These are phyloP conservation scores for Sarocladiaceae sp. DNA, from an alignment of 2,329 filamentous ascomycete genomes.

Conservation along the genomic window DNA sequence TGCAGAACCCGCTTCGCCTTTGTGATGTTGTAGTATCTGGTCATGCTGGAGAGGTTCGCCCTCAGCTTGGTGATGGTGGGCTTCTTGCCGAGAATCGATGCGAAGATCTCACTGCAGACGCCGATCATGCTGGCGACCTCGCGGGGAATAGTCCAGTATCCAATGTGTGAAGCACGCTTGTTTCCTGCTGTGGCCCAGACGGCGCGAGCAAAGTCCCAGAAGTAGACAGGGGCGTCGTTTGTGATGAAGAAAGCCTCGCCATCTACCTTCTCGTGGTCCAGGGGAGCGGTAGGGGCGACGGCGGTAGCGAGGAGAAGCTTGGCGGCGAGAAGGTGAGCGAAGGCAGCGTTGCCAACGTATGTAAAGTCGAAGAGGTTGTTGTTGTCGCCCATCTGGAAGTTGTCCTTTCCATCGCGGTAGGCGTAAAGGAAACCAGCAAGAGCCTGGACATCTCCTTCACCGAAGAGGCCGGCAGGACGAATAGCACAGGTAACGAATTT, in stretches of 20 bases:
- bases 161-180: conserved; percentile 40
- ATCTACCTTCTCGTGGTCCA: conserved; percentile 70
- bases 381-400: conserved; percentile 74
- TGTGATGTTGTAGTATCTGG: conserved; percentile 70
- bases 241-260: conserved; percentile 89
- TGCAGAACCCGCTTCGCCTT: conserved; percentile 70
- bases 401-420: conserved; percentile 63
- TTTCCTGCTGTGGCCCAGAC: conserved; percentile 66
- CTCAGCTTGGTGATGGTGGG: conserved; percentile 56
- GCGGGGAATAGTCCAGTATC: conserved; percentile 51
- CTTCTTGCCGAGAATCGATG: conserved; percentile 43
- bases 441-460: conserved; percentile 77
- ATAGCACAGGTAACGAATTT: conserved; percentile 74
- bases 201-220: conserved; percentile 81
- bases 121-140: conserved; percentile 50
- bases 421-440: conserved; percentile 71
- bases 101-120: conserved; percentile 48
- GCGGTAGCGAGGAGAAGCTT: conserved; percentile 62
- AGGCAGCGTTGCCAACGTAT: conserved; percentile 60
- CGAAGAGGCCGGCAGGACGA: conserved; percentile 85
- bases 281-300: conserved; percentile 52
- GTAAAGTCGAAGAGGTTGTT: conserved; percentile 62
- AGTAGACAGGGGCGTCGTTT: conserved; percentile 83
- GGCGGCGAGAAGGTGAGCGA: conserved; percentile 80
- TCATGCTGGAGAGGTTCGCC: conserved; percentile 68